phyloP scores from a whole-genome alignment of 257 asterid species.

The Gentiana macrophylla region DNA sequence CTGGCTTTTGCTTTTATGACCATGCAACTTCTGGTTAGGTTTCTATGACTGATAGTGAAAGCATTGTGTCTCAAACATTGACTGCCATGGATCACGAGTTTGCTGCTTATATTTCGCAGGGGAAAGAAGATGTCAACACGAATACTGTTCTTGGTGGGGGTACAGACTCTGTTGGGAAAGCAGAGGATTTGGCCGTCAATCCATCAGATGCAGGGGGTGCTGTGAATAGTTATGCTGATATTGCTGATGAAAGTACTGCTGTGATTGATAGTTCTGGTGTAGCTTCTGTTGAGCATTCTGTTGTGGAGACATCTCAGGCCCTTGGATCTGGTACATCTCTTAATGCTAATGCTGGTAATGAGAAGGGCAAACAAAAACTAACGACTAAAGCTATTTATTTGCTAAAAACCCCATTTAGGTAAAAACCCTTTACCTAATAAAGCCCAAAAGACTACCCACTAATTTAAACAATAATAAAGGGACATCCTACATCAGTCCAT shows the following conservation, averaged over 20 bases:
- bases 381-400: conserved; percentile 30
- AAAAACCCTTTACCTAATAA: too few relatives aligned
- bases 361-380: conserved; percentile 50
- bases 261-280: conserved; percentile 18
- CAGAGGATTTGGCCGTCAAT: conserved; percentile 10
- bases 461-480: conserved; percentile 6
- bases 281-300: conserved; percentile 21
- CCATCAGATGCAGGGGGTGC: conserved; percentile 7
- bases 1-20: neutral
- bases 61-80: conserved; percentile 15
- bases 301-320: conserved; percentile 29
- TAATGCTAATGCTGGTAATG: conserved; percentile 32
- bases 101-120: conserved; percentile 10
- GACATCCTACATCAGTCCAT: conserved; percentile 50
- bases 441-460: too few relatives aligned
- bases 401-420: too few relatives aligned
- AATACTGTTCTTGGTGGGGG: conserved; percentile 9
- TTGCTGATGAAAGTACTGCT: conserved; percentile 10
- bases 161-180: conserved; percentile 2
- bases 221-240: conserved; percentile 3
- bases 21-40: neutral
- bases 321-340: conserved; percentile 39
- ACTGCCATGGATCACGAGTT: conserved; percentile 3
- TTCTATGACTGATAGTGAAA: conserved; percentile 24
- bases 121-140: conserved; percentile 10